Evolutionary conservation across 75 land plant species (phyloP), one percentile per base, ranked within the genome.

Genomic region (Pinus taeda): DNA sequence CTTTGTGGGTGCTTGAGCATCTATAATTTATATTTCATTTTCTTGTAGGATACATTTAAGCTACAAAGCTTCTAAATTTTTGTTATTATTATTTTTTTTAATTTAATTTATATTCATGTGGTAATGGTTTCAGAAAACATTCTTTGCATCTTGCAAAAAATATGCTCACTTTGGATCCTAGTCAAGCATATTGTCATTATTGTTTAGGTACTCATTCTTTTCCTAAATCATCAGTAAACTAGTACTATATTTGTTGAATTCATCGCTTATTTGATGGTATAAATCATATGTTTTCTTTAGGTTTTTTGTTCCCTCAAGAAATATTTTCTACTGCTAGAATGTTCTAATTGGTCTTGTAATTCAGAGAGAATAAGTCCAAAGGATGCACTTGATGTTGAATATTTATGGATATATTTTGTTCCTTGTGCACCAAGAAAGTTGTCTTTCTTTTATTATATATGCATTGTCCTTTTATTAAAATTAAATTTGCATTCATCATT

Each of bases 81-180:
- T 42, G 5, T 42, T 42, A 0, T 42, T 42, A 42, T 42, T 42
- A 5, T 45, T 45, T 0, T 45, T 45, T 45, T 5, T 0, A 45
- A 45, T 0, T 45, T 60, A 60, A n/a, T 2, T 73, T 55, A 49
- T 7, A 56, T 55, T 73, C 22, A 71, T 64, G 67, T 21, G 53
- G 15, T 81, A 22, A 45, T 79, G 93, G 99, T 78, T 97, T 97
- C 91, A 98, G 95, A 74, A 89, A 86, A 5, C 91, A 94, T 90
- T 95, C 99, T 13, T 69, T 97, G 72, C 95, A 97, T 9, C 79
- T 97, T 53, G 49, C 95, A 77, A 98, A 97, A 76, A 88, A 78
- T 74, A 92, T 97, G 98, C 81, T 97, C 21, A 91, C 90, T 17
- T 83, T 97, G 77, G 94, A 97, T 82, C 95, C 99, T 65, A 42